Conservation (phyloP, 495 filamentous ascomycete genomes). For the Hypoxylon perforatum region DNA sequence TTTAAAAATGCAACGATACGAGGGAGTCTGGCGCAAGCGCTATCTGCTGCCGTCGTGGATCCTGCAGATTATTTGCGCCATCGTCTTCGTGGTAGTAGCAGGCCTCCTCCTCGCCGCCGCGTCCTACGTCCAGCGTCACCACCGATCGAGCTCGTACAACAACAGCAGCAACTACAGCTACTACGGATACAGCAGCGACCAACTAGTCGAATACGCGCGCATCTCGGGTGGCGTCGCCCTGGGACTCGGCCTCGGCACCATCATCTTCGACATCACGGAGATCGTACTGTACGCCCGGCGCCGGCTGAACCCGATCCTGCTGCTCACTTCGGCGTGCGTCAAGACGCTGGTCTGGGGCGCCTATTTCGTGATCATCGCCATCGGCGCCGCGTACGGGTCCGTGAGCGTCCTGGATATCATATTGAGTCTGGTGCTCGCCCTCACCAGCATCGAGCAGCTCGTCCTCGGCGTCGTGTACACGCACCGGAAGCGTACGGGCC, state of each 20-base stretch:
- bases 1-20: conserved; percentile 8
- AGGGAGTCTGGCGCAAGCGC: conserved; percentile 21
- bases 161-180: not conserved
- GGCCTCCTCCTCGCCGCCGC: conserved; percentile 11
- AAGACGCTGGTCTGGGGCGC: conserved; percentile 17
- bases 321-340: conserved; percentile 8
- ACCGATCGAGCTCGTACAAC: not conserved
- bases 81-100: conserved; percentile 4
- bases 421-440: not conserved
- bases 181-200: not conserved
- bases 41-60: conserved; percentile 16
- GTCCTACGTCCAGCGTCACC: not conserved
- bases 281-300: conserved; percentile 6
- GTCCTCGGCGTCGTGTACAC: conserved; percentile 16
- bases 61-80: conserved; percentile 1
- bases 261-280: conserved; percentile 2
- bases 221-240: conserved; percentile 12
- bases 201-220: not conserved
- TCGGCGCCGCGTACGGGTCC: not conserved
- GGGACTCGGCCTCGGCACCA: conserved; percentile 7
- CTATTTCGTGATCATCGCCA: not conserved
- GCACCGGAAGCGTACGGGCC: conserved; percentile 14
- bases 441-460: conserved; percentile 6
- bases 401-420: conserved; percentile 7
- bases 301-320: conserved; percentile 4